Evolutionary conservation across 345 rosid genomes (phyloP), one percentile per base, ranked within the genome.

Genomic region (Ailanthus altissimus): DNA sequence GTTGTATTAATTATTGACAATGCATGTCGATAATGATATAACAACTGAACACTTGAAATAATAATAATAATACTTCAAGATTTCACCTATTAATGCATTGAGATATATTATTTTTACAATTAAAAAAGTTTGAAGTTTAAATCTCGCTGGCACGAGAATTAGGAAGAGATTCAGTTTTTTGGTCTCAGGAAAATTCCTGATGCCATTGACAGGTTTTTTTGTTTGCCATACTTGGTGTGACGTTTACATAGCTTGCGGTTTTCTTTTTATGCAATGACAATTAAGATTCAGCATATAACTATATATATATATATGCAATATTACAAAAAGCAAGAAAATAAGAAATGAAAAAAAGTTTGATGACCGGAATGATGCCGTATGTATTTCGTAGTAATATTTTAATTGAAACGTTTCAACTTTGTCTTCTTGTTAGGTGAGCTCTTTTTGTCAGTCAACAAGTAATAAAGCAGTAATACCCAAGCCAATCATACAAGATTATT

Each of bases 331-430:
- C 8, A 69, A 51, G 36, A 66, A 63, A 66, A 12, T n/a, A 3
- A 13, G 11, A 21, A 12, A 45, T 2, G 23, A n/a, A 66, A 66
- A 25, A 4, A 40, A n/a, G 21, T 26, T 8, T 69, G 21, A 67
- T 21, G 21, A 26, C 20, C 13, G 8, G 5, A 28, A 32, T 32
- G 38, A 32, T 32, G 1, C 38, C 38, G 3, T 32, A 1, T 32
- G 38, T 32, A 32, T 32, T 32, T 32, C 38, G 38, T 1, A 32
- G 38, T 32, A 32, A 32, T 47, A 49, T 46, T 18, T 73, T 8
- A 26, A 26, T 2, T 15, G 14, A 80, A 79, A 77, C 79, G 76
- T 74, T 71, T 77, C 77, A 76, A 75, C 62, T 23, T 61, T 74
- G 66, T 8, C 56, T 57, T 47, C 13, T 15, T 38, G 72, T 32